These are phyloP conservation scores for Suillus alpinus DNA, from an alignment of 768 basidiomycete species.

Conservation along the genomic window DNA sequence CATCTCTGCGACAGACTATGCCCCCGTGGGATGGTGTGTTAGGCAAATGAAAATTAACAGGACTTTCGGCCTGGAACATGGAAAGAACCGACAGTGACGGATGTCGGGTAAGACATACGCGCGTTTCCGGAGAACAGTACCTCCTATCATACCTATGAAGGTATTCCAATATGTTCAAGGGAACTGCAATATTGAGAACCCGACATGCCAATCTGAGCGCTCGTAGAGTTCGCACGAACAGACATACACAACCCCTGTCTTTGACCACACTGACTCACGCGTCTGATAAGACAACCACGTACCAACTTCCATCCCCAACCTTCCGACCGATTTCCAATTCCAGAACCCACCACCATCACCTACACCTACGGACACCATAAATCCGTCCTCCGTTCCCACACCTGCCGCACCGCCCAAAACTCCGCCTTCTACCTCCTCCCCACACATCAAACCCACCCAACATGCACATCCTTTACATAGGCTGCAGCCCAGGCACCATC, in stretches of 20 bases:
- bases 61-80: not conserved
- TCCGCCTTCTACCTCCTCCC: constrained; percentile 40
- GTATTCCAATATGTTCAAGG: too few species aligned
- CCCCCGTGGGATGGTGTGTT: too few species aligned
- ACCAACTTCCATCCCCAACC: not conserved
- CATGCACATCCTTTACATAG: constrained; percentile 47
- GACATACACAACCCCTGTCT: not conserved
- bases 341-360: not conserved
- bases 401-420: constrained; percentile 38
- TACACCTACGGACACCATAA: constrained; percentile 29
- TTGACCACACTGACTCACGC: not conserved
- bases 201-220: too few species aligned
- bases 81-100: constrained; percentile 50
- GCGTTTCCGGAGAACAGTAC: constrained; percentile 51
- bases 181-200: too few species aligned
- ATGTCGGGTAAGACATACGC: constrained; percentile 47
- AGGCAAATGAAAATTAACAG: not conserved
- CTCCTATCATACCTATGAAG: too few species aligned
- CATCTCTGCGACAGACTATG: too few species aligned
- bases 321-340: not conserved
- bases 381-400: constrained; percentile 36
- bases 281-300: not conserved
- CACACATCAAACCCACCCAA: constrained; percentile 32
- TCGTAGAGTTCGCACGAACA: too few species aligned
- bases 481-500: constrained; percentile 54